Conservation (phyloP, 805 yeast genomes). For the Candida khao-thaluensis region DNA sequence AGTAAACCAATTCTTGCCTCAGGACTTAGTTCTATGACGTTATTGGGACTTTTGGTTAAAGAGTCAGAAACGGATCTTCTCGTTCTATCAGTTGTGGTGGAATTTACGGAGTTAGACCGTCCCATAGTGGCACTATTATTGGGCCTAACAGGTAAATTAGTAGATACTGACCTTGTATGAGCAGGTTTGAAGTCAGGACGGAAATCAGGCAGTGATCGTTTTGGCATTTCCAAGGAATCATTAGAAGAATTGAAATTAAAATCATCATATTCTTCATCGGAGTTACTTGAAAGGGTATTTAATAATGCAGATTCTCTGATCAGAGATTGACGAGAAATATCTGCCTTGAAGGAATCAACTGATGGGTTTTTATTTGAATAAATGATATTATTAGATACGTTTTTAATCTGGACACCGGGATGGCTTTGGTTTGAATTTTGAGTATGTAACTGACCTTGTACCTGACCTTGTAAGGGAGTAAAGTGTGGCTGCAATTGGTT, state of each 20-base stretch:
- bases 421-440: background rate
- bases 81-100: background rate
- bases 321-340: conserved; percentile 15
- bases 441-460: no score
- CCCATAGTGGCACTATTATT: background rate
- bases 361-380: conserved; percentile 24
- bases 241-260: conserved; percentile 18
- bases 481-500: background rate
- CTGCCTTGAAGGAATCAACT: conserved; percentile 26
- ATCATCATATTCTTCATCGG: conserved; percentile 16
- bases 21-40: conserved; percentile 21
- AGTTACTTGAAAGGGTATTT: background rate
- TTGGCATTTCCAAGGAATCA: conserved; percentile 15
- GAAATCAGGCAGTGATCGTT: background rate
- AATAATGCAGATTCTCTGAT: conserved; percentile 4
- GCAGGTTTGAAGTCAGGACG: background rate
- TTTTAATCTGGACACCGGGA: conserved; percentile 11
- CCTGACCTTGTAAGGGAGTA: no score
- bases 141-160: conserved; percentile 3
- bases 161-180: conserved; percentile 5
- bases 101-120: conserved; percentile 3
- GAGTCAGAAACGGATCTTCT: conserved; percentile 14
- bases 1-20: conserved; percentile 45
- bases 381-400: conserved; percentile 20
- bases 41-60: conserved; percentile 4